Evolutionary conservation across 73 alveolate species (phyloP).

Genomic region (Blepharisma stoltei): DNA sequence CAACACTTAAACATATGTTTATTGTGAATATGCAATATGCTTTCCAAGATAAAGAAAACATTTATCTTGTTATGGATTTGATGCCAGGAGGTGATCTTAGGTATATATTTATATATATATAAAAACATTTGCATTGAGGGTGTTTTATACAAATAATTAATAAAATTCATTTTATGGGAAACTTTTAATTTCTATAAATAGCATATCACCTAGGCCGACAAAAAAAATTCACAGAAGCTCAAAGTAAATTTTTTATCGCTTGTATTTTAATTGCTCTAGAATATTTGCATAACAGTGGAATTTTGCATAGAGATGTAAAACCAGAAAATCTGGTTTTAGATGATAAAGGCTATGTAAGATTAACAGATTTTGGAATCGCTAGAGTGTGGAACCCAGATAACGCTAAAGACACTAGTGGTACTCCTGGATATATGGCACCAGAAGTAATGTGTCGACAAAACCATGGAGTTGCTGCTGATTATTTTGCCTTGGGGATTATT

Average conservation of each 20-base stretch:
- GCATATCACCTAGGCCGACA: slow-evolving; percentile 48
- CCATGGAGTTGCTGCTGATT: slow-evolving; percentile 36
- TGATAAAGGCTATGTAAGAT: neutral
- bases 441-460: slow-evolving; percentile 26
- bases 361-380: slow-evolving; percentile 28
- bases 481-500: slow-evolving; percentile 37
- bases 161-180: slow-evolving; percentile 55
- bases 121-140: slow-evolving; percentile 63
- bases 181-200: slow-evolving; percentile 48
- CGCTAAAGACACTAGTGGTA: slow-evolving; percentile 27
- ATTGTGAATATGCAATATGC: slow-evolving; percentile 82
- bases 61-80: slow-evolving; percentile 71
- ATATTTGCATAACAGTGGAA: slow-evolving; percentile 46
- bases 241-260: slow-evolving; percentile 41
- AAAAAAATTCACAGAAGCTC: slow-evolving; percentile 36
- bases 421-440: slow-evolving; percentile 48
- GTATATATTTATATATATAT: slow-evolving; percentile 79
- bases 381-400: neutral
- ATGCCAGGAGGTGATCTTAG: slow-evolving; percentile 85
- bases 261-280: slow-evolving; percentile 59
- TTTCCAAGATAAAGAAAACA: slow-evolving; percentile 73
- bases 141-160: slow-evolving; percentile 53
- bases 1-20: slow-evolving; percentile 63
- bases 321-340: slow-evolving; percentile 81
- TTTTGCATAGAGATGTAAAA: slow-evolving; percentile 58